Evolutionary conservation across 2,329 filamentous ascomycete species (phyloP).

Genomic region (Penicillium olsonii): DNA sequence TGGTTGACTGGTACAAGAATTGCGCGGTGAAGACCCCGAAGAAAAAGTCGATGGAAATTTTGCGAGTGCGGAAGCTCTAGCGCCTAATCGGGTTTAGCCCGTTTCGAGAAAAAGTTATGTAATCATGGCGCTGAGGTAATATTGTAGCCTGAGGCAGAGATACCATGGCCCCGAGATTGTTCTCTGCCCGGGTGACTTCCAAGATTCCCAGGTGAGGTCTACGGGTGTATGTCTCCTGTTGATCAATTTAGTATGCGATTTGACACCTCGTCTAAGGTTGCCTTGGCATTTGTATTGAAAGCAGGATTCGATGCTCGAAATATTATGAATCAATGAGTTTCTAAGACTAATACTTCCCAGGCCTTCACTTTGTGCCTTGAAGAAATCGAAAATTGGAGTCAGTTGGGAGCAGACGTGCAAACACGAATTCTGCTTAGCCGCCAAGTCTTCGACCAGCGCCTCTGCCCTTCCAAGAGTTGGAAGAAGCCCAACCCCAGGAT

Average conservation of each 20-base stretch:
- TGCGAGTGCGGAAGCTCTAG: slow-evolving; percentile 30
- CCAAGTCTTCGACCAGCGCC: slow-evolving; percentile 45
- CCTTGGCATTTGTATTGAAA: not conserved
- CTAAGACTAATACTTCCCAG: not conserved
- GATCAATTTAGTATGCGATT: too few relatives aligned
- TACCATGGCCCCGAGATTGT: too few relatives aligned
- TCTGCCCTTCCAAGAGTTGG: slow-evolving; percentile 40
- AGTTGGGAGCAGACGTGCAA: too few relatives aligned
- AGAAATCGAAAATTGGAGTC: not conserved
- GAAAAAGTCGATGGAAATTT: slow-evolving; percentile 29
- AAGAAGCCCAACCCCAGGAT: slow-evolving; percentile 32
- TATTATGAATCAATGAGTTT: too few relatives aligned
- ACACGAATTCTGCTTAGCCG: slow-evolving; percentile 13
- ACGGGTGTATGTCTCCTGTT: too few relatives aligned
- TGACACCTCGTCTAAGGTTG: too few relatives aligned
- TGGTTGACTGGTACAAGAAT: slow-evolving; percentile 20
- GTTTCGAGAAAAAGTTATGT: not conserved
- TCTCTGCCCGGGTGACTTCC: too few relatives aligned
- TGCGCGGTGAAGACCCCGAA: slow-evolving; percentile 24
- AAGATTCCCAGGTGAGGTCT: too few relatives aligned
- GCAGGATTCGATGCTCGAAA: not conserved
- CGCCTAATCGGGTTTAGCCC: slow-evolving; percentile 22
- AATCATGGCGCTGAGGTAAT: not conserved
- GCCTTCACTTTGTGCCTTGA: not conserved
- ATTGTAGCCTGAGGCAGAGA: too few relatives aligned